These are phyloP conservation scores for Thalassiosira exigua DNA, from an alignment of 352 stramenopile genomes.

Conservation along the genomic window DNA sequence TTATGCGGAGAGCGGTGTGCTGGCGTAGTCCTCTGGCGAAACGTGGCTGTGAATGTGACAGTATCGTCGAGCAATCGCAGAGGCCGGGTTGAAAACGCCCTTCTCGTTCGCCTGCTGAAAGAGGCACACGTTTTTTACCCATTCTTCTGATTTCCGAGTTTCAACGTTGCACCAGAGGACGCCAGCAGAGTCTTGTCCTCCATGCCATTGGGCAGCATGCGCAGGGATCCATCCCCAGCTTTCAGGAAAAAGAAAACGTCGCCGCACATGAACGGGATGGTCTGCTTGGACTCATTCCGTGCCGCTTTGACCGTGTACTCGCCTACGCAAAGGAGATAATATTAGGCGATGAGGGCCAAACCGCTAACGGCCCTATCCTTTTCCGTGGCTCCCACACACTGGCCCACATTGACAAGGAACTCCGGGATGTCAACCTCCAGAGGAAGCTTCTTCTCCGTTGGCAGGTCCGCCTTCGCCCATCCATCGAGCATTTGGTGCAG, in stretches of 20 bases:
- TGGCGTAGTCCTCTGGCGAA: not conserved
- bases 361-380: not conserved
- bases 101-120: not conserved
- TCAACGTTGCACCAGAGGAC: not conserved
- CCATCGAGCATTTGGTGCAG: not conserved
- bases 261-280: not conserved
- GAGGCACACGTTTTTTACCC: constrained; percentile 5
- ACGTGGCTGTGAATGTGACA: not conserved
- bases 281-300: too few relatives aligned
- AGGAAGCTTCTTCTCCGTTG: constrained; percentile 13
- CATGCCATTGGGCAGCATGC: not conserved
- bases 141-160: constrained; percentile 18
- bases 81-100: not conserved
- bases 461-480: constrained; percentile 6
- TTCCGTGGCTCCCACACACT: not conserved
- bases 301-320: not conserved
- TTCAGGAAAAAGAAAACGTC: not conserved
- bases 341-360: not conserved
- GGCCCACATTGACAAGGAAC: not conserved
- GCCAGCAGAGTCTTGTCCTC: not conserved
- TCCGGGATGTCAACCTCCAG: constrained; percentile 24
- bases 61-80: not conserved
- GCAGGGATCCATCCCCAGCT: not conserved
- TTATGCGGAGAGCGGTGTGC: not conserved
- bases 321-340: not conserved